Conservation (phyloP, 352 stramenopile genomes). For the Pythium brassicae region DNA sequence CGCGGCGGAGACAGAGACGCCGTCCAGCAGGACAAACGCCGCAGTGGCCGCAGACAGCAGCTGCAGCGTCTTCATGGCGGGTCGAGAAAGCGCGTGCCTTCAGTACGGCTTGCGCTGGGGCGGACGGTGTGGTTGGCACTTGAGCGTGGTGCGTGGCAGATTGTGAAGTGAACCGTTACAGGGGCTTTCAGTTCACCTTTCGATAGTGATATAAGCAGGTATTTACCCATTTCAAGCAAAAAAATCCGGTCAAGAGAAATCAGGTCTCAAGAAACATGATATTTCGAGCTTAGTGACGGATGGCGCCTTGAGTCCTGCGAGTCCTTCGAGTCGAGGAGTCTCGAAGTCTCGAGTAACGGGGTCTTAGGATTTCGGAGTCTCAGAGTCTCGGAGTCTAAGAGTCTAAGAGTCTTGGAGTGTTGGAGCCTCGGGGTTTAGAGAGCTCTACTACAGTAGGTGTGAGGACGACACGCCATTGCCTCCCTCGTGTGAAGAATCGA, state of each 20-base stretch:
- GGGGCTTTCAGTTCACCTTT: neutral
- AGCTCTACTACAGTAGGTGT: no score
- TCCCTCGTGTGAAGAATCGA: no score
- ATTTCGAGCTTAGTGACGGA: no score
- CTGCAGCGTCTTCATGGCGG: conserved; percentile 14
- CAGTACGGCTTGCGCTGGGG: neutral
- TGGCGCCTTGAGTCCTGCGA: no score
- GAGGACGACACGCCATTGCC: no score
- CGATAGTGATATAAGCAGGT: neutral
- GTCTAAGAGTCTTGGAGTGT: no score
- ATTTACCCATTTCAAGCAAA: neutral
- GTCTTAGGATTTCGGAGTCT: no score
- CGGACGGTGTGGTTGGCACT: no score
- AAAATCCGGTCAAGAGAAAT: neutral
- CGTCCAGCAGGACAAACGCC: conserved; percentile 6
- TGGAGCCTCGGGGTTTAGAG: no score
- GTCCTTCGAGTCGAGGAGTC: no score
- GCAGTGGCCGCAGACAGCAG: neutral
- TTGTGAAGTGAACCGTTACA: conserved; percentile 8
- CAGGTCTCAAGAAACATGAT: neutral
- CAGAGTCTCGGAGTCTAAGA: no score
- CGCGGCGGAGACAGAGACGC: neutral
- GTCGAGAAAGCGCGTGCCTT: neutral
- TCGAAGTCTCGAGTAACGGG: no score
- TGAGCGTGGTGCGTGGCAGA: neutral